phyloP scores from a whole-genome alignment of 78 protist species.

The Dictyostelium capitatum region DNA sequence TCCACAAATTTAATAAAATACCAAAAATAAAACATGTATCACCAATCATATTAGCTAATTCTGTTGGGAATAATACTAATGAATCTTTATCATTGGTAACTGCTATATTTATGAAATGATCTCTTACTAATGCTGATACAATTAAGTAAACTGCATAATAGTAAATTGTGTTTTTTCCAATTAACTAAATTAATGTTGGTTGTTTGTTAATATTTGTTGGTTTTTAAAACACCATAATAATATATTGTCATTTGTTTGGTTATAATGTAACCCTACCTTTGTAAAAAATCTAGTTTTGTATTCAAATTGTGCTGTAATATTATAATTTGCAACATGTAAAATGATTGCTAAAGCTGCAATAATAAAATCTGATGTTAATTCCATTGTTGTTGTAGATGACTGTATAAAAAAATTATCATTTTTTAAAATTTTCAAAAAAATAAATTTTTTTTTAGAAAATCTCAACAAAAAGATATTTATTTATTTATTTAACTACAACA shows the following conservation, averaged over 20 bases:
- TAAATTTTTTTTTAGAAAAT: no score
- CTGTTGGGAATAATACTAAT: slow-evolving; percentile 23
- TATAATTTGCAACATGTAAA: slow-evolving; percentile 81
- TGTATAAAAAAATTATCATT: neutral
- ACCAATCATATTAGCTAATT: slow-evolving; percentile 32
- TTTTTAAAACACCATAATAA: no score
- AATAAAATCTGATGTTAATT: neutral
- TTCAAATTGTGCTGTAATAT: slow-evolving; percentile 80
- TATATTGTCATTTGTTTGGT: neutral
- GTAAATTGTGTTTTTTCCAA: slow-evolving; percentile 76
- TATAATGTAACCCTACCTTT: slow-evolving; percentile 6
- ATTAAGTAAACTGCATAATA: slow-evolving; percentile 76
- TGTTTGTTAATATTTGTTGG: neutral
- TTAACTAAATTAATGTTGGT: neutral
- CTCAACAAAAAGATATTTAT: no score
- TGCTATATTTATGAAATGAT: slow-evolving; percentile 67
- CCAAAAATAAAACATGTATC: slow-evolving; percentile 68
- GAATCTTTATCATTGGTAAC: neutral
- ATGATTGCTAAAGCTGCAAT: slow-evolving; percentile 63
- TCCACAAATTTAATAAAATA: slow-evolving; percentile 73
- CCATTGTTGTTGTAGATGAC: neutral
- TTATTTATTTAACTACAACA: no score
- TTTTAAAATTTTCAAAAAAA: neutral
- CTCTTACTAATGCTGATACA: slow-evolving; percentile 66
- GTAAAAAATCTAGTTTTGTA: slow-evolving; percentile 76